A percentile compares a stretch with the other conserved stretches of the same genome.
Conservation (phyloP, 805 yeast genomes). For the Kurtzmaniella cleridarum region DNA sequence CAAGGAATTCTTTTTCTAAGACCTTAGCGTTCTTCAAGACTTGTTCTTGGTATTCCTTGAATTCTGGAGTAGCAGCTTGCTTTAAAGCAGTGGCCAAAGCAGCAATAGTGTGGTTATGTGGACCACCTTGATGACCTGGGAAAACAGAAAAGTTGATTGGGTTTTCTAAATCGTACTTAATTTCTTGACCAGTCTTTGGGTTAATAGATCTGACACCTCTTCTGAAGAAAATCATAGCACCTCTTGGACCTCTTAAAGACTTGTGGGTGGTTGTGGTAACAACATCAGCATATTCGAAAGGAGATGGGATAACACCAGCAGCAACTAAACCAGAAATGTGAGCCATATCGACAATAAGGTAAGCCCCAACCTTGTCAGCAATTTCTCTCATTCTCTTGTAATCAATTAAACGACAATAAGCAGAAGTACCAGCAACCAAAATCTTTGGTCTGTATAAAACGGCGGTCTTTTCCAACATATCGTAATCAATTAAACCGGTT, state of each 20-base stretch:
- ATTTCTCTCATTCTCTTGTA: slow-evolving; percentile 86
- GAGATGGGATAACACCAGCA: slow-evolving; percentile 90
- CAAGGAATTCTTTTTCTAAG: slow-evolving; percentile 62
- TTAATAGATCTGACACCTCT: slow-evolving; percentile 80
- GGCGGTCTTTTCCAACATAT: slow-evolving; percentile 76
- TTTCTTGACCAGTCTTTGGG: slow-evolving; percentile 79
- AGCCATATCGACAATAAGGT: slow-evolving; percentile 92
- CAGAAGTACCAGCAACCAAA: slow-evolving; percentile 95
- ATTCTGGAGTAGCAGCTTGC: slow-evolving; percentile 87
- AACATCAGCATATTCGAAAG: slow-evolving; percentile 89
- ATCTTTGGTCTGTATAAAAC: slow-evolving; percentile 88
- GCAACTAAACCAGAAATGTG: slow-evolving; percentile 95
- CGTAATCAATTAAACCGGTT: slow-evolving; percentile 92
- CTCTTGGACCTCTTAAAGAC: slow-evolving; percentile 98
- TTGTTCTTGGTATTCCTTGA: slow-evolving; percentile 75
- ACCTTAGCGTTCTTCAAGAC: slow-evolving; percentile 78
- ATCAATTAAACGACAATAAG: slow-evolving; percentile 87
- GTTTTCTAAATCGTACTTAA: slow-evolving; percentile 80
- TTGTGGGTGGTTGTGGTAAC: slow-evolving; percentile 98
- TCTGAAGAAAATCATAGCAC: slow-evolving; percentile 96
- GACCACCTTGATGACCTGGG: slow-evolving; percentile 99
- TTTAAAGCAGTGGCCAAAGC: slow-evolving; percentile 93
- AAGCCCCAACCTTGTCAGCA: slow-evolving; percentile 91
- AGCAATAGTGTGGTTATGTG: slow-evolving; percentile 96
- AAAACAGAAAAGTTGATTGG: slow-evolving; percentile 94